A percentile compares a stretch with the other conserved stretches of the same genome.
Evolutionary conservation across 2,329 filamentous ascomycete genomes (phyloP).

Genomic region (Neopestalotiopsis sp.): DNA sequence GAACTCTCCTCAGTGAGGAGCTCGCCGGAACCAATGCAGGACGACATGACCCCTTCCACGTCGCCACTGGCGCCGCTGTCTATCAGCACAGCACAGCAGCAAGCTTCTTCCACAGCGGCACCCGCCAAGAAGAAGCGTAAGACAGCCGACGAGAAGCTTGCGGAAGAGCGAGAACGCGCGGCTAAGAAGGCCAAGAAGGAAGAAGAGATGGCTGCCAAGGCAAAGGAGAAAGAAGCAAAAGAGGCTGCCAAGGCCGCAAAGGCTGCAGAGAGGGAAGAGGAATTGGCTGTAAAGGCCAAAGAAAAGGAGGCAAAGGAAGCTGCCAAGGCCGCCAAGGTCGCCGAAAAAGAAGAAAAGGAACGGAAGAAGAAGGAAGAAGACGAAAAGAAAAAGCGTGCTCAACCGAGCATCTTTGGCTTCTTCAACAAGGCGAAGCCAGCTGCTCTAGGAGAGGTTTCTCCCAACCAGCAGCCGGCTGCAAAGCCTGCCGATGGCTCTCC

Average conservation of each 20-base stretch:
- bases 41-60: slow-evolving; percentile 27
- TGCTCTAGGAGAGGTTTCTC: slow-evolving; percentile 23
- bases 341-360: slow-evolving; percentile 61
- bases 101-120: slow-evolving; percentile 13
- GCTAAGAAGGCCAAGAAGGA: slow-evolving; percentile 51
- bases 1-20: slow-evolving; percentile 46
- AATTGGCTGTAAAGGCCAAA: slow-evolving; percentile 35
- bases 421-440: slow-evolving; percentile 35
- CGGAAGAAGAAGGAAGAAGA: slow-evolving; percentile 47
- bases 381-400: slow-evolving; percentile 37
- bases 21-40: slow-evolving; percentile 43
- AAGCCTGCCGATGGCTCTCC: slow-evolving; percentile 13
- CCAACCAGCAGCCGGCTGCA: slow-evolving; percentile 32
- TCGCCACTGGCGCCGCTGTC: slow-evolving; percentile 24
- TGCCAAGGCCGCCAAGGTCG: slow-evolving; percentile 33
- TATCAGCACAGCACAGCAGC: slow-evolving; percentile 14
- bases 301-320: slow-evolving; percentile 23
- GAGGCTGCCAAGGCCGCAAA: slow-evolving; percentile 29
- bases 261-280: slow-evolving; percentile 56
- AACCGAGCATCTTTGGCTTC: slow-evolving; percentile 23
- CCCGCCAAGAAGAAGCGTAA: slow-evolving; percentile 44
- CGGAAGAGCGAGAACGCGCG: slow-evolving; percentile 44
- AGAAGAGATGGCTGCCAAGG: slow-evolving; percentile 42
- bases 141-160: slow-evolving; percentile 51
- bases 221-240: slow-evolving; percentile 22